Percentiles rank a stretch among this genome's conserved stretches.
These are phyloP conservation scores for Wolfiporia cocos DNA, from an alignment of 1,284 basidiomycete species.

Conservation along the genomic window DNA sequence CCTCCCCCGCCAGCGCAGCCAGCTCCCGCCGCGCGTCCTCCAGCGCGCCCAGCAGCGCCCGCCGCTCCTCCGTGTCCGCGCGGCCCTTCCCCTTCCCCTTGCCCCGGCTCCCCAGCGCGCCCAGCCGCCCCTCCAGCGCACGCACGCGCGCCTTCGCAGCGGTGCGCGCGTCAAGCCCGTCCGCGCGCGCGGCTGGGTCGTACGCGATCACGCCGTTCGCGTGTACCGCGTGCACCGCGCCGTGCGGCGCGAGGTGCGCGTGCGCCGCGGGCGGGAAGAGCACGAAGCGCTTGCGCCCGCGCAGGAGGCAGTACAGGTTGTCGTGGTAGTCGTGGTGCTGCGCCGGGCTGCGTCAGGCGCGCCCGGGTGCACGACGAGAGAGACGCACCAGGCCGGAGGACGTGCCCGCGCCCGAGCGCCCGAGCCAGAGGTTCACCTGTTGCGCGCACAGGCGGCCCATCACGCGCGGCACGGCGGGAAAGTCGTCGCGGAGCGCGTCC, in stretches of 20 bases:
- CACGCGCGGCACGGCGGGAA: constrained; percentile 24
- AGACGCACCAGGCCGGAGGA: constrained; percentile 25
- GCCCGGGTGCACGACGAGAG: neutral
- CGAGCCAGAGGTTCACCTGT: constrained; percentile 29
- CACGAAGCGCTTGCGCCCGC: constrained; percentile 28
- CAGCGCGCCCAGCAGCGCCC: constrained; percentile 18
- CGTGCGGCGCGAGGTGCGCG: constrained; percentile 23
- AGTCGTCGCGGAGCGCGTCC: constrained; percentile 23
- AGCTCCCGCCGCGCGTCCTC: constrained; percentile 24
- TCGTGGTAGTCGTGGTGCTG: constrained; percentile 31
- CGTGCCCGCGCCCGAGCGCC: constrained; percentile 24
- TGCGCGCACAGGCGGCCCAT: constrained; percentile 28
- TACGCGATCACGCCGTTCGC: constrained; percentile 28
- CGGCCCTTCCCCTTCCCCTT: constrained; percentile 21
- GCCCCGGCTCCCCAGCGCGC: constrained; percentile 12
- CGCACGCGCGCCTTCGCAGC: constrained; percentile 21
- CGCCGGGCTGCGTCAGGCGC: neutral
- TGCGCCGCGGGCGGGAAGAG: constrained; percentile 25
- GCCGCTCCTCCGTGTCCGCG: constrained; percentile 15
- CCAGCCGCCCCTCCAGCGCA: constrained; percentile 22
- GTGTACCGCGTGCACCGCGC: constrained; percentile 20
- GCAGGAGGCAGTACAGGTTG: constrained; percentile 28
- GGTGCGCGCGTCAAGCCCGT: constrained; percentile 22
- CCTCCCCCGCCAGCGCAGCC: constrained; percentile 19
- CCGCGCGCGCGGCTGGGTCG: constrained; percentile 20